Conservation (phyloP, 1,284 basidiomycete species). For the Gymnopus androsaceus region DNA sequence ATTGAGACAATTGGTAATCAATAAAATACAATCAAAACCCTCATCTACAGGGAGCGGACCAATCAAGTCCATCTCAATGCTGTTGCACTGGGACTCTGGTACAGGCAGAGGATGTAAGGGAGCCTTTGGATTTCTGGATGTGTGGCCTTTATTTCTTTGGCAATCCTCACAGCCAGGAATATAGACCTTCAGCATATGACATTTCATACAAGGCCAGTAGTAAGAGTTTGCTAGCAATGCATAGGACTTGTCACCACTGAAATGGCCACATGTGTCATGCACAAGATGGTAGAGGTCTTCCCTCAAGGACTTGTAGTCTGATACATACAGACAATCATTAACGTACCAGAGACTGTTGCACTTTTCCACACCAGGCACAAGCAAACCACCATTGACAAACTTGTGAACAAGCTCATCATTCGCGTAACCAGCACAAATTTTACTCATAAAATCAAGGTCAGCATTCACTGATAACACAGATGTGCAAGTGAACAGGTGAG, state of each 20-base stretch:
- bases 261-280: slow-evolving; percentile 24
- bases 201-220: slow-evolving; percentile 40
- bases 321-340: not conserved
- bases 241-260: slow-evolving; percentile 26
- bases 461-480: not conserved
- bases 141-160: slow-evolving; percentile 31
- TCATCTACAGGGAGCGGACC: slow-evolving; percentile 30
- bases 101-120: slow-evolving; percentile 35
- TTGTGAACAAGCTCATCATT: not conserved
- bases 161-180: slow-evolving; percentile 36
- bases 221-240: slow-evolving; percentile 13
- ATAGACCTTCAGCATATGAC: slow-evolving; percentile 30
- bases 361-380: not conserved
- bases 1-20: slow-evolving; percentile 40
- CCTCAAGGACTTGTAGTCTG: slow-evolving; percentile 2
- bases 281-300: slow-evolving; percentile 24
- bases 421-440: not conserved
- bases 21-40: slow-evolving; percentile 35
- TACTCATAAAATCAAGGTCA: not conserved
- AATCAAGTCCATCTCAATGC: slow-evolving; percentile 36
- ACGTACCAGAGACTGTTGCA: not conserved
- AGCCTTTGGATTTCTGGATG: slow-evolving; percentile 13
- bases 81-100: slow-evolving; percentile 25
- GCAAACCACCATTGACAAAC: not conserved
- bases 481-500: not conserved